phyloP scores from a whole-genome alignment of 345 rosid genomes.

The Garcia nutans region DNA sequence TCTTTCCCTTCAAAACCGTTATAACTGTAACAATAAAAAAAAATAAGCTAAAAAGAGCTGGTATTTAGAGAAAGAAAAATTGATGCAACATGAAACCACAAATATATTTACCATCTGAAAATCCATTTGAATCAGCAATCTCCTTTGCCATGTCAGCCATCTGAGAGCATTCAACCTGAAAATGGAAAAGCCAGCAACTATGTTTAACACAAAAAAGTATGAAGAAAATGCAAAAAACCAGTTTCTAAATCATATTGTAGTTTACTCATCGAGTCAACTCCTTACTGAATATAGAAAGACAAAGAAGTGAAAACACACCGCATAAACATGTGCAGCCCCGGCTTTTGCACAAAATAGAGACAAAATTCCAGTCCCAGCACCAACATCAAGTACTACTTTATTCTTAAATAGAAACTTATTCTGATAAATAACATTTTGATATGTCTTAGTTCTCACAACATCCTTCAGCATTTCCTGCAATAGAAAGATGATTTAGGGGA shows the following conservation, averaged over 20 bases:
- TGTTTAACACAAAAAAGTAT: not conserved
- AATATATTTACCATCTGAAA: constrained; percentile 58
- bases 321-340: constrained; percentile 91
- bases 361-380: constrained; percentile 97
- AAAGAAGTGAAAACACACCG: constrained; percentile 43
- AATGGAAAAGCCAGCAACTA: constrained; percentile 12
- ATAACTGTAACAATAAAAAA: constrained; percentile 47
- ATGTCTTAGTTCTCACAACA: constrained; percentile 89
- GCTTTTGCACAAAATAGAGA: constrained; percentile 98
- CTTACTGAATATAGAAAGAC: not conserved
- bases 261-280: not conserved
- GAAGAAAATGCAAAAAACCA: not conserved
- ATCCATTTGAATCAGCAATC: constrained; percentile 83
- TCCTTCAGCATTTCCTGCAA: constrained; percentile 99
- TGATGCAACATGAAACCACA: not conserved
- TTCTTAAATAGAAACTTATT: constrained; percentile 87
- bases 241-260: no score
- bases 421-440: constrained; percentile 89
- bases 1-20: constrained; percentile 95
- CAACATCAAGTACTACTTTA: constrained; percentile 95
- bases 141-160: constrained; percentile 95
- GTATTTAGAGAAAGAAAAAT: not conserved
- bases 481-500: constrained; percentile 4
- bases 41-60: not conserved
- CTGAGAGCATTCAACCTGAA: constrained; percentile 85